A percentile compares a stretch with the other conserved stretches of the same genome.
These are phyloP conservation scores for Colletotrichum plurivorum DNA, from an alignment of 2,329 filamentous ascomycete genomes.

Conservation along the genomic window DNA sequence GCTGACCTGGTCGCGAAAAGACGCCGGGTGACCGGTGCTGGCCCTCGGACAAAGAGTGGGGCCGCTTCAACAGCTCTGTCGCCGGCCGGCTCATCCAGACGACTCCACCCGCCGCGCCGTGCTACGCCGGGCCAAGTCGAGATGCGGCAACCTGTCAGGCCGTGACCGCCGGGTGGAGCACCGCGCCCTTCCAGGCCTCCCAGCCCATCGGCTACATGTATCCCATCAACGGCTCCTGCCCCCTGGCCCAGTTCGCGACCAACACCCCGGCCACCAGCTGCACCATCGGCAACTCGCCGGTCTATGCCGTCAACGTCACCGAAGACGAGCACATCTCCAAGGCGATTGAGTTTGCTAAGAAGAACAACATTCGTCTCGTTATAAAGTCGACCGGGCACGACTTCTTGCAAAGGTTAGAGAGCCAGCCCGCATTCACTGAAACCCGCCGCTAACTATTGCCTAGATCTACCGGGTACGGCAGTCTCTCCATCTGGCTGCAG, in stretches of 20 bases:
- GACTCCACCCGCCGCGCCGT: constrained; percentile 58
- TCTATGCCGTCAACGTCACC: constrained; percentile 31
- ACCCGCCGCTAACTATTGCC: background rate
- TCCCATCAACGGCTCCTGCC: constrained; percentile 18
- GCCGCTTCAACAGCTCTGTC: constrained; percentile 63
- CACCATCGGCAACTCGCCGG: constrained; percentile 57
- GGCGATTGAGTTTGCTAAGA: constrained; percentile 48
- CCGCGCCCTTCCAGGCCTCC: constrained; percentile 12
- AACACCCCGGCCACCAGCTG: constrained; percentile 44
- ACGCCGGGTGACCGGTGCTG: constrained; percentile 60
- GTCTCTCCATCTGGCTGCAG: constrained; percentile 51
- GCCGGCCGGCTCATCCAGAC: constrained; percentile 64
- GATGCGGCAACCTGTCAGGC: constrained; percentile 14
- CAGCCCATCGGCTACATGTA: constrained; percentile 25
- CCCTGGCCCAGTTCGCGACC: constrained; percentile 9
- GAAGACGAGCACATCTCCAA: constrained; percentile 23
- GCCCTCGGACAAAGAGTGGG: constrained; percentile 63
- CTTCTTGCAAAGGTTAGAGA: constrained; percentile 32
- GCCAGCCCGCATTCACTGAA: background rate
- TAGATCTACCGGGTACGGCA: constrained; percentile 65
- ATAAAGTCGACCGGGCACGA: constrained; percentile 51
- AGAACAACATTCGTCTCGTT: constrained; percentile 59
- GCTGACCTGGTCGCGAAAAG: background rate
- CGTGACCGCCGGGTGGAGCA: constrained; percentile 17
- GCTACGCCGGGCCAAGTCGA: constrained; percentile 12